Evolutionary conservation across 805 yeast genomes (phyloP).

Genomic region (Candida ovalis): DNA sequence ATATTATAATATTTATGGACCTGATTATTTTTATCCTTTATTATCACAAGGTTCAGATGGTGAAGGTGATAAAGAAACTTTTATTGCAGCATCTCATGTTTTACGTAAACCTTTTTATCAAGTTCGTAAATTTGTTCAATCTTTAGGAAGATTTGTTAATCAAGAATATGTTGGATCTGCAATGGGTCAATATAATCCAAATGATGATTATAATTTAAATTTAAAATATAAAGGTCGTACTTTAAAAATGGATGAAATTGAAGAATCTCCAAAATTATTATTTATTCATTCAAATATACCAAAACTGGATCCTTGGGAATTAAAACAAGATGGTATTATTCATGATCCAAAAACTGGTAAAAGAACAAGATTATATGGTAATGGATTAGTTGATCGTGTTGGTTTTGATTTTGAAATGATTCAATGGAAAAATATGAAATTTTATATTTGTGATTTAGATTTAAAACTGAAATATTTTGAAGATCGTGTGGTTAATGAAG

Average conservation of each 20-base stretch:
- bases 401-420: slow-evolving; percentile 56
- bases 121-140: slow-evolving; percentile 51
- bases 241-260: slow-evolving; percentile 11
- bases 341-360: slow-evolving; percentile 38
- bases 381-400: slow-evolving; percentile 46
- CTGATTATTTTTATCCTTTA: slow-evolving; percentile 51
- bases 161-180: slow-evolving; percentile 60
- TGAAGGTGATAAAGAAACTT: slow-evolving; percentile 60
- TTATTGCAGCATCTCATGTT: slow-evolving; percentile 56
- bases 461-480: slow-evolving; percentile 42
- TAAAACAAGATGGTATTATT: slow-evolving; percentile 40
- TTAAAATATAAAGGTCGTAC: slow-evolving; percentile 20
- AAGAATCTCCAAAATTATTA: slow-evolving; percentile 31
- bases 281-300: slow-evolving; percentile 69
- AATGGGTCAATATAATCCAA: slow-evolving; percentile 73
- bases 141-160: slow-evolving; percentile 47
- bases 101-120: slow-evolving; percentile 56
- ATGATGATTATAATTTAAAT: slow-evolving; percentile 46
- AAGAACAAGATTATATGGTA: slow-evolving; percentile 56
- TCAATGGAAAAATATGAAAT: slow-evolving; percentile 58
- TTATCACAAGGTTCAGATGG: slow-evolving; percentile 47
- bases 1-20: slow-evolving; percentile 61
- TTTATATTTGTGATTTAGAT: slow-evolving; percentile 48
- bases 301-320: slow-evolving; percentile 58
- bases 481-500: slow-evolving; percentile 33